A percentile compares a stretch with the other conserved stretches of the same genome.
phyloP scores from a whole-genome alignment of 352 stramenopile genomes.

The Globisporangium solare region DNA sequence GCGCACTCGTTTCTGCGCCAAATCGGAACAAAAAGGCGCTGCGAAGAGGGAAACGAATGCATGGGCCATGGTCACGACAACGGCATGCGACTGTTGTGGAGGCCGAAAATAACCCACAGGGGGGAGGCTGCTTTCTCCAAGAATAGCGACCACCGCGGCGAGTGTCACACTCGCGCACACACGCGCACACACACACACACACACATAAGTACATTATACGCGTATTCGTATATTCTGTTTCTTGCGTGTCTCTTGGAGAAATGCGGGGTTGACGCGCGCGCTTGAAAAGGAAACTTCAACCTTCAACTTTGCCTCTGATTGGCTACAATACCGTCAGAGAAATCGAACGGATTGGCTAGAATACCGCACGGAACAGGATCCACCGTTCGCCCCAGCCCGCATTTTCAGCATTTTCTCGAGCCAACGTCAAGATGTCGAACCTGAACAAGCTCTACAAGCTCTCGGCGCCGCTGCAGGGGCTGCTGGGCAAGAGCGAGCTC shows the following conservation, averaged over 20 bases:
- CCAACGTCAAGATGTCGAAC: conserved; percentile 10
- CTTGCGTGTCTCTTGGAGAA: no score
- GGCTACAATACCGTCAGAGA: no score
- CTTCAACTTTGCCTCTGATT: no score
- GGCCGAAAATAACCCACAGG: no score
- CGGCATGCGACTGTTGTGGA: no score
- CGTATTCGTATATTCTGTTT: not conserved
- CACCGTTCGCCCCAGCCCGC: not conserved
- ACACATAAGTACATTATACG: not conserved
- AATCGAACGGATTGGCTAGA: no score
- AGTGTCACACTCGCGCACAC: no score
- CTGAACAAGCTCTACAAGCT: conserved; percentile 52
- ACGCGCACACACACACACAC: not conserved
- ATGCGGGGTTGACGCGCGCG: no score
- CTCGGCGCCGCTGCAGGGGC: conserved; percentile 45
- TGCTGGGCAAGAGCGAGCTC: conserved; percentile 68
- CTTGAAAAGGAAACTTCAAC: no score
- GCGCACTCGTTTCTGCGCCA: no score
- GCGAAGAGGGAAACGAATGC: not conserved
- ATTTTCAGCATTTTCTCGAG: not conserved
- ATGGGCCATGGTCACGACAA: no score
- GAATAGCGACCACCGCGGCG: not conserved
- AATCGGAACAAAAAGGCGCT: not conserved
- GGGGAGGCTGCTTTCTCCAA: not conserved
- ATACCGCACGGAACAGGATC: not conserved